Percentiles rank a stretch among this genome's conserved stretches.
These are phyloP conservation scores for Cladophialophora exuberans DNA, from an alignment of 2,329 filamentous ascomycete genomes.

Conservation along the genomic window DNA sequence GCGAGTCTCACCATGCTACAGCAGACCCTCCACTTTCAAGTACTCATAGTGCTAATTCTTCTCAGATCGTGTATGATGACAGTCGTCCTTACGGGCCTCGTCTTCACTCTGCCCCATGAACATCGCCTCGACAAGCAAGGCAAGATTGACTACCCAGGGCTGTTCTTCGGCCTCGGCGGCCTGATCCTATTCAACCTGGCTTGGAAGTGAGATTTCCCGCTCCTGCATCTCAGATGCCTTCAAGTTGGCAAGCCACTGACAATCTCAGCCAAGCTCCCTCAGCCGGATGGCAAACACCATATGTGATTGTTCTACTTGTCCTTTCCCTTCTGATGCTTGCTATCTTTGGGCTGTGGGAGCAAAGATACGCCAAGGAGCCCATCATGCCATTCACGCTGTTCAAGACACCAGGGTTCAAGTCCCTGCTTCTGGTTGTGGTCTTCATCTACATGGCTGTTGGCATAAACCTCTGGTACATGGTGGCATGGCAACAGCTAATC, in stretches of 20 bases:
- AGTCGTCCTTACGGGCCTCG: neutral
- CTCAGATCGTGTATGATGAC: no score
- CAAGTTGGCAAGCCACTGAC: no score
- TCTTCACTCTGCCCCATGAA: conserved; percentile 32
- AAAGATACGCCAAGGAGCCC: conserved; percentile 42
- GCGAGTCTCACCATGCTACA: no score
- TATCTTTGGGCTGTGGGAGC: conserved; percentile 47
- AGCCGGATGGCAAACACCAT: conserved; percentile 49
- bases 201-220: conserved; percentile 43
- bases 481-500: conserved; percentile 49
- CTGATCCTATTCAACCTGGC: conserved; percentile 55
- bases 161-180: conserved; percentile 42
- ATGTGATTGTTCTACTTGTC: conserved; percentile 46
- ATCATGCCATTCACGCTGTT: conserved; percentile 54
- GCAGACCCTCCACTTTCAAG: no score
- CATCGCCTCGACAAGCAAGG: conserved; percentile 41
- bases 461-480: conserved; percentile 51
- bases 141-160: conserved; percentile 47
- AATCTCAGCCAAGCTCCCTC: conserved; percentile 52
- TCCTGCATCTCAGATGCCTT: neutral
- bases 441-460: conserved; percentile 54
- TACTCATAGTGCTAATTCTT: no score
- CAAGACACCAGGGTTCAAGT: conserved; percentile 47
- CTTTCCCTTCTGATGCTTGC: conserved; percentile 42
- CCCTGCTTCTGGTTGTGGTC: conserved; percentile 49